Evolutionary conservation across 2,329 filamentous ascomycete genomes (phyloP).

Genomic region (Capronia americana): DNA sequence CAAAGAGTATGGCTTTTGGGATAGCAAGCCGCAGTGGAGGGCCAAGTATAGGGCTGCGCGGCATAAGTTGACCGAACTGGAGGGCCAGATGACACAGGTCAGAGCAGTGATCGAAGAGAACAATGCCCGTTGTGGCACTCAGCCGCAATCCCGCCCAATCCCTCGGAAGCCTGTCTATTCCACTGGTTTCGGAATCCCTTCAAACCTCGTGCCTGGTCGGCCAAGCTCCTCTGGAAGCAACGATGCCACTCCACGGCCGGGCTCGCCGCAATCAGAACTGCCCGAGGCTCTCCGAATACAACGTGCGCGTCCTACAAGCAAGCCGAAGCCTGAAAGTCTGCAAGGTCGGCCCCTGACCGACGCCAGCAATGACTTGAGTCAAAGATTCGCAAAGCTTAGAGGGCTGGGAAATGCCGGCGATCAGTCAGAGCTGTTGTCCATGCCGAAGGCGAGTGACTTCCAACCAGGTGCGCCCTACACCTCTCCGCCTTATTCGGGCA

Average conservation of each 20-base stretch:
- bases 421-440: slow-evolving; percentile 23
- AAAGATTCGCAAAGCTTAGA: slow-evolving; percentile 40
- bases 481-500: slow-evolving; percentile 35
- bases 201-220: slow-evolving; percentile 13
- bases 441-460: slow-evolving; percentile 37
- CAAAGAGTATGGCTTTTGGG: slow-evolving; percentile 71
- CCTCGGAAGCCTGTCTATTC: slow-evolving; percentile 32
- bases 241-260: slow-evolving; percentile 11
- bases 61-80: slow-evolving; percentile 38
- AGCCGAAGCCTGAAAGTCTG: slow-evolving; percentile 37
- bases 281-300: slow-evolving; percentile 33
- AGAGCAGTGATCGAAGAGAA: slow-evolving; percentile 68
- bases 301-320: slow-evolving; percentile 34
- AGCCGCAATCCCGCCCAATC: slow-evolving; percentile 43
- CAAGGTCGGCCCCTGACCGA: slow-evolving; percentile 35
- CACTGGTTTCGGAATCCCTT: slow-evolving; percentile 31
- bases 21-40: slow-evolving; percentile 58
- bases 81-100: slow-evolving; percentile 61
- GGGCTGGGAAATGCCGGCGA: slow-evolving; percentile 24
- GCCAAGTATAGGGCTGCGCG: slow-evolving; percentile 56
- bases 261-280: slow-evolving; percentile 24
- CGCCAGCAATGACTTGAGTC: slow-evolving; percentile 36
- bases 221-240: slow-evolving; percentile 1
- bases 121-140: slow-evolving; percentile 67
- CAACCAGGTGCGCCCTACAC: slow-evolving; percentile 22